phyloP scores from a whole-genome alignment of 2,329 filamentous ascomycete species.

The Cadophora sp. region DNA sequence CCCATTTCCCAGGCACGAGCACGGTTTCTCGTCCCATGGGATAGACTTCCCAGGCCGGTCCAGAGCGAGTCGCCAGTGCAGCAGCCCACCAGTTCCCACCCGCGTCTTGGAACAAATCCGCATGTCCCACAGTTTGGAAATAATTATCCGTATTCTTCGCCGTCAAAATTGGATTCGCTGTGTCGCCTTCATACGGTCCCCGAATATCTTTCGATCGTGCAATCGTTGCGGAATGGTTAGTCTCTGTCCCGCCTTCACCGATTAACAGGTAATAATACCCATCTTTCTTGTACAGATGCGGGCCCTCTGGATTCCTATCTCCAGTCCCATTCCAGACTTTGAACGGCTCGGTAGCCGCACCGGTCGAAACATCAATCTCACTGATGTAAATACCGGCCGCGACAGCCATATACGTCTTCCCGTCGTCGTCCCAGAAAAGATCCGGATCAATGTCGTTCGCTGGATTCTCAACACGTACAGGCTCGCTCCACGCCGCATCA shows the following conservation, averaged over 20 bases:
- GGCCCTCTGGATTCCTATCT: slow-evolving; percentile 51
- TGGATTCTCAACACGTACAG: slow-evolving; percentile 20
- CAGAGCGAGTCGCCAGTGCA: slow-evolving; percentile 52
- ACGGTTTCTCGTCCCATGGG: slow-evolving; percentile 62
- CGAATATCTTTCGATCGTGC: slow-evolving; percentile 58
- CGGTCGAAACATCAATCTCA: not conserved
- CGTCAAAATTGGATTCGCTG: not conserved
- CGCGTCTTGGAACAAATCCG: slow-evolving; percentile 59
- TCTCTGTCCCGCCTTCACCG: slow-evolving; percentile 66
- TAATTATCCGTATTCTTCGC: not conserved
- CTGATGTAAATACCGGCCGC: not conserved
- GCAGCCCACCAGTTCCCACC: slow-evolving; percentile 58
- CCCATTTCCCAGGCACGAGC: not conserved
- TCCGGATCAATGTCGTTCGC: not conserved
- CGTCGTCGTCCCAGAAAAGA: not conserved
- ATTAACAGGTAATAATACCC: slow-evolving; percentile 66
- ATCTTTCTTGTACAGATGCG: slow-evolving; percentile 64
- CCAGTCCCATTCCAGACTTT: not conserved
- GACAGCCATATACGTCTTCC: not conserved
- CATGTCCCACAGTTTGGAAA: slow-evolving; percentile 59
- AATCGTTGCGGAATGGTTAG: slow-evolving; percentile 66
- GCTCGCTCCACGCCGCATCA: slow-evolving; percentile 50
- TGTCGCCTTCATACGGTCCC: slow-evolving; percentile 61
- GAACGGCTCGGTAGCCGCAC: not conserved
- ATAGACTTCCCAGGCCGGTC: slow-evolving; percentile 45